These are phyloP conservation scores for Castanospermum australe DNA, from an alignment of 306 rosid genomes.

Conservation along the genomic window DNA sequence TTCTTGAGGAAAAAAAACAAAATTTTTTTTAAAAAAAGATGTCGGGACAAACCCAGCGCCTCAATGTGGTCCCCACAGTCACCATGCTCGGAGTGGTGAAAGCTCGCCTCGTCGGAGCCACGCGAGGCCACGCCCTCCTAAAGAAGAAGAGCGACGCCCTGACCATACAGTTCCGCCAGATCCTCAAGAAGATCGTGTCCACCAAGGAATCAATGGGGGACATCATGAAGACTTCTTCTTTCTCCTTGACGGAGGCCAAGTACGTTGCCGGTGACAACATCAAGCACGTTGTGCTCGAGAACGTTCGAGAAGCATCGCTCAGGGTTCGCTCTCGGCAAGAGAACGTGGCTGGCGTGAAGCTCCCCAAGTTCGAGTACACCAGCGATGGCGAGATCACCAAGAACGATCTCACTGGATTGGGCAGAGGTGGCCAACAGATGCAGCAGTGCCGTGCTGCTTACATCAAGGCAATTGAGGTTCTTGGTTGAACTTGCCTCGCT, in stretches of 20 bases:
- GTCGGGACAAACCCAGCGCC: conserved; percentile 92
- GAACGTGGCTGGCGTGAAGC: conserved; percentile 89
- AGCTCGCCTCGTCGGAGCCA: conserved; percentile 86
- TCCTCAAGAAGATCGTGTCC: conserved; percentile 86
- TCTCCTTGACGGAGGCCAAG: conserved; percentile 86
- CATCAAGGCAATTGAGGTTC: conserved; percentile 88
- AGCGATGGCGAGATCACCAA: conserved; percentile 60
- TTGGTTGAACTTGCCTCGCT: conserved; percentile 96
- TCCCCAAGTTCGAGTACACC: conserved; percentile 83
- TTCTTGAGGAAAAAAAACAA: too few species aligned
- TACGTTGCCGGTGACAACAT: conserved; percentile 93
- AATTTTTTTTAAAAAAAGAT: too few species aligned
- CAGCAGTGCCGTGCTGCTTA: conserved; percentile 87
- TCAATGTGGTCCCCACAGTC: conserved; percentile 93
- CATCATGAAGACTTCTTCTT: conserved; percentile 81
- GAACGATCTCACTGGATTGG: conserved; percentile 90
- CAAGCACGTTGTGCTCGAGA: conserved; percentile 86
- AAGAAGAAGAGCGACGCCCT: conserved; percentile 98
- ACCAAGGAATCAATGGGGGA: conserved; percentile 97
- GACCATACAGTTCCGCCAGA: conserved; percentile 84
- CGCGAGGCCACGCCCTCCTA: conserved; percentile 93
- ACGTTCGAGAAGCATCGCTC: conserved; percentile 74
- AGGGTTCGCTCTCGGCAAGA: conserved; percentile 84
- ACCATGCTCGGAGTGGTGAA: conserved; percentile 85
- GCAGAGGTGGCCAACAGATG: conserved; percentile 92